Evolutionary conservation across 176 grass and related monocot genomes (phyloP).

Genomic region (Zizania latifolia): DNA sequence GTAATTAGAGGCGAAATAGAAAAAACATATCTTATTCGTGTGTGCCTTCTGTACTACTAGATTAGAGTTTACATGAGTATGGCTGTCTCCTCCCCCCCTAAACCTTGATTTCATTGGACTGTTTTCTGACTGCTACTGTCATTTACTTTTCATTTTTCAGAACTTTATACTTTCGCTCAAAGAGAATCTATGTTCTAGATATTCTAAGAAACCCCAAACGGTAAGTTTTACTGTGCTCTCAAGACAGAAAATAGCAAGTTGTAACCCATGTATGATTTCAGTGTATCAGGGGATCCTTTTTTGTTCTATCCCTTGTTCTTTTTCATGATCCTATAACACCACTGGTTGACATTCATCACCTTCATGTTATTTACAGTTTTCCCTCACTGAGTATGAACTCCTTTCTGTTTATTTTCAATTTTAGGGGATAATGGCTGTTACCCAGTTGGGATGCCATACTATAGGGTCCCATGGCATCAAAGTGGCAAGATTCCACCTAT

Average conservation of each 20-base stretch:
- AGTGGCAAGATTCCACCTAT: constrained; percentile 54
- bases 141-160: neutral
- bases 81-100: neutral
- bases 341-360: neutral
- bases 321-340: neutral
- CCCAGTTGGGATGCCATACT: constrained; percentile 47
- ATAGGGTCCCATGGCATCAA: constrained; percentile 51
- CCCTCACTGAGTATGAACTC: neutral
- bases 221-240: neutral
- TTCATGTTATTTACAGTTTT: neutral
- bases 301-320: neutral
- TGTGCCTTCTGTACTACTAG: neutral
- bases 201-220: neutral
- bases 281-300: neutral
- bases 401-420: neutral
- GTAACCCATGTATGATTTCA: neutral
- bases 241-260: neutral
- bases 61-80: neutral
- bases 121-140: neutral
- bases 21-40: neutral
- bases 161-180: neutral
- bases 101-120: neutral
- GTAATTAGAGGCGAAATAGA: neutral
- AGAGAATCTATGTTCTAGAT: neutral
- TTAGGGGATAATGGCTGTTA: constrained; percentile 45